phyloP scores from a whole-genome alignment of 495 filamentous ascomycete species.

The Lineolata rhizophorae region DNA sequence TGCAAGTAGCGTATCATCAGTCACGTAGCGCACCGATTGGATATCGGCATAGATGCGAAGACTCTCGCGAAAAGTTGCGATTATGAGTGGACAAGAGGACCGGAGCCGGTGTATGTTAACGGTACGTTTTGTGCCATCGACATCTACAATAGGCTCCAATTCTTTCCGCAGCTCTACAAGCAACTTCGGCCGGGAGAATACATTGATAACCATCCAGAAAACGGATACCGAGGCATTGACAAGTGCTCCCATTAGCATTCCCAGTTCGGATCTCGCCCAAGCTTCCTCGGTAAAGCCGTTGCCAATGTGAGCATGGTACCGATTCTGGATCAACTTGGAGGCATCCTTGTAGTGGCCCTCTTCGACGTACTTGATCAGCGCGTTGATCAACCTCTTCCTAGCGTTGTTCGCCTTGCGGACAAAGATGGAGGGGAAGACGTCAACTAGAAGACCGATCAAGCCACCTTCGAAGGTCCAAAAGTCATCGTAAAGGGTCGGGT shows the following conservation, averaged over 20 bases:
- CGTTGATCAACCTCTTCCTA: conserved; percentile 10
- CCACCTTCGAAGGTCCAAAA: conserved; percentile 14
- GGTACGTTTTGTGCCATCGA: neutral
- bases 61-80: conserved; percentile 5
- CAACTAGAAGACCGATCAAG: conserved; percentile 6
- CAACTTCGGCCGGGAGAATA: conserved; percentile 4
- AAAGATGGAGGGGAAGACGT: conserved; percentile 8
- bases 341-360: conserved; percentile 5
- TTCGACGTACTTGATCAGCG: conserved; percentile 10
- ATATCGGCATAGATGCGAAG: conserved; percentile 5
- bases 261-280: conserved; percentile 1
- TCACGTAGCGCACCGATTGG: conserved; percentile 4
- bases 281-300: conserved; percentile 6
- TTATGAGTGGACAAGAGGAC: conserved; percentile 4
- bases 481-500: conserved; percentile 8
- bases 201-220: conserved; percentile 8
- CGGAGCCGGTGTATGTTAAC: neutral
- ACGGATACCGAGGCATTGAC: conserved; percentile 6
- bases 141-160: neutral
- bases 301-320: conserved; percentile 4
- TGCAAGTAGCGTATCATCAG: conserved; percentile 4
- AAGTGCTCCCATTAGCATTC: conserved; percentile 4
- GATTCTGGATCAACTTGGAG: conserved; percentile 8
- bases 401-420: conserved; percentile 10
- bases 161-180: conserved; percentile 7